These are phyloP conservation scores for Lablab purpureus DNA, from an alignment of 306 rosid genomes.

Conservation along the genomic window DNA sequence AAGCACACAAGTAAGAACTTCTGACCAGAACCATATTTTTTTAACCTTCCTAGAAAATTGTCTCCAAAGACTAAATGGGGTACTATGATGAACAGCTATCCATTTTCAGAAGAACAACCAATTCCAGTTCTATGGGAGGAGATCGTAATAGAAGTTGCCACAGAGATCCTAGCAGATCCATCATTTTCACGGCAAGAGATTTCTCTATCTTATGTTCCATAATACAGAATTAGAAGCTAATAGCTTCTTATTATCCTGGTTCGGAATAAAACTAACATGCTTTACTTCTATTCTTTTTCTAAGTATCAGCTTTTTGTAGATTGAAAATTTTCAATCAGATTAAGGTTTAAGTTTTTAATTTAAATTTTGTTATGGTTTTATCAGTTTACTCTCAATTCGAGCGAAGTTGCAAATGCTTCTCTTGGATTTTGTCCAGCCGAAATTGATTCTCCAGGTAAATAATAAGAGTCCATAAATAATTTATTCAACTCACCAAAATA, in stretches of 20 bases:
- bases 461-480: not conserved
- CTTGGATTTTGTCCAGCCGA: slow-evolving; percentile 76
- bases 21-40: not conserved
- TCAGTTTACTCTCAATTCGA: slow-evolving; percentile 64
- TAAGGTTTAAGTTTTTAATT: not conserved
- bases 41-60: not conserved
- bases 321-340: slow-evolving; percentile 24
- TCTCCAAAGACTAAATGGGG: slow-evolving; percentile 40
- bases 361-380: slow-evolving; percentile 37
- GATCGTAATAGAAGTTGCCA: slow-evolving; percentile 64
- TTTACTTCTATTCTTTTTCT: slow-evolving; percentile 22
- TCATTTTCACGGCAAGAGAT: slow-evolving; percentile 65
- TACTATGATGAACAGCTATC: slow-evolving; percentile 68
- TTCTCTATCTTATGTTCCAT: slow-evolving; percentile 7
- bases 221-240: not conserved
- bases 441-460: slow-evolving; percentile 79
- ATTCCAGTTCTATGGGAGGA: slow-evolving; percentile 91
- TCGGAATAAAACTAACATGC: not conserved
- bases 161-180: slow-evolving; percentile 79
- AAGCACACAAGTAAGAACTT: slow-evolving; percentile 77
- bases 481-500: slow-evolving; percentile 32
- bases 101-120: slow-evolving; percentile 85
- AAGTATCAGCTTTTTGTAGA: slow-evolving; percentile 3
- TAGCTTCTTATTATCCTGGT: not conserved
- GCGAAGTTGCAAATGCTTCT: slow-evolving; percentile 89